Evolutionary conservation across 441 rosid genomes (phyloP).

Genomic region (Pelargonium citronellum): DNA sequence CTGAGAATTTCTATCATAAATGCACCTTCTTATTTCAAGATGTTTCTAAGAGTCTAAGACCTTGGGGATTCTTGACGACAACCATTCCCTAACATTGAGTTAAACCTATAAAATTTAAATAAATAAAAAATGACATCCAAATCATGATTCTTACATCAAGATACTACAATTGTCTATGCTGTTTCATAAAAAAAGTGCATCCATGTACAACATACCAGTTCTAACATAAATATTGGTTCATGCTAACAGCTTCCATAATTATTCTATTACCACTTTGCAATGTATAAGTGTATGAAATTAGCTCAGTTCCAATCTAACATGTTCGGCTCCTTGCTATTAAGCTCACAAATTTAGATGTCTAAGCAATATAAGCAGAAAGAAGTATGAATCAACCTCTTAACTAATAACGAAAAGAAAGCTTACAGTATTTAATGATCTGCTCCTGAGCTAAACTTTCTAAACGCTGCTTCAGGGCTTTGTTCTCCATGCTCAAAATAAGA

Average conservation of each 20-base stretch:
- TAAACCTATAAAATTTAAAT: too few species aligned
- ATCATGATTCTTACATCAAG: too few species aligned
- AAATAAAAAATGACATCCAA: too few species aligned
- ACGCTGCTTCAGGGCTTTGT: conserved; percentile 89
- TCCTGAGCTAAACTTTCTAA: conserved; percentile 82
- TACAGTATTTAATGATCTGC: conserved; percentile 74
- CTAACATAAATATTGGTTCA: too few species aligned
- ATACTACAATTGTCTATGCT: too few species aligned
- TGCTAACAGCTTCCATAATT: background rate
- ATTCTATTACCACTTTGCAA: background rate
- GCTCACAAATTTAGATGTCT: background rate
- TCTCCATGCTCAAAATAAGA: conserved; percentile 92
- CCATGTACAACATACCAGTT: too few species aligned
- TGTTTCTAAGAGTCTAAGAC: too few species aligned
- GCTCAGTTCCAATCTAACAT: background rate
- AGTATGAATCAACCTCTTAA: conserved; percentile 1
- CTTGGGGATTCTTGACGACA: too few species aligned
- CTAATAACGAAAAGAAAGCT: conserved; percentile 29
- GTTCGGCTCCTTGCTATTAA: background rate
- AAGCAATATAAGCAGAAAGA: conserved; percentile 9
- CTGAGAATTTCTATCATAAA: too few species aligned
- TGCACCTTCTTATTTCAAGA: too few species aligned
- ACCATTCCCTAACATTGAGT: too few species aligned
- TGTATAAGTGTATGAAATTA: background rate
- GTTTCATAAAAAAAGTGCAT: too few species aligned